Evolutionary conservation across 371 early-diverging fungal species (phyloP).

Genomic region (Neoconidiobolus thromboides): DNA sequence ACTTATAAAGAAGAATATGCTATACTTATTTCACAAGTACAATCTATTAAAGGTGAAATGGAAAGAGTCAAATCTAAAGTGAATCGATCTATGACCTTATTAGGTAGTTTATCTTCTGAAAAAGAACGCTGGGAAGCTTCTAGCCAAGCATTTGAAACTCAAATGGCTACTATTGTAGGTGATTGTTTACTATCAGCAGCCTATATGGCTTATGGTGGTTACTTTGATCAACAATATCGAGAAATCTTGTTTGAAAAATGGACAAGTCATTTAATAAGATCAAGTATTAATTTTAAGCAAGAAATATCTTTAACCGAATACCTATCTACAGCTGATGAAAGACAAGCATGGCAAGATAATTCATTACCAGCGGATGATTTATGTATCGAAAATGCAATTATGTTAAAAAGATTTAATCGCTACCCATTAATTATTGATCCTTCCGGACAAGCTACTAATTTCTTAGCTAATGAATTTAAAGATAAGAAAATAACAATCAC

Average conservation of each 20-base stretch:
- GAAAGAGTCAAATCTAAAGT: conserved; percentile 84
- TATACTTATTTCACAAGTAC: conserved; percentile 78
- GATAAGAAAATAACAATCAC: conserved; percentile 81
- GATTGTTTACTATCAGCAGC: conserved; percentile 88
- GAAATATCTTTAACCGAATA: conserved; percentile 82
- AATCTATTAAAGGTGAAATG: conserved; percentile 87
- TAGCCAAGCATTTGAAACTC: conserved; percentile 78
- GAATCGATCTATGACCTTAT: conserved; percentile 70
- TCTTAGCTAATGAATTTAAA: conserved; percentile 71
- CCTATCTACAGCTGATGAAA: conserved; percentile 82
- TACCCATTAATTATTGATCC: conserved; percentile 97
- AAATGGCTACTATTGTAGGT: conserved; percentile 97
- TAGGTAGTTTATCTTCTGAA: conserved; percentile 85
- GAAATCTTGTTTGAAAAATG: conserved; percentile 57
- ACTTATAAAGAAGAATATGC: conserved; percentile 94
- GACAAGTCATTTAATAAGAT: conserved; percentile 49
- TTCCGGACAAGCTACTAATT: conserved; percentile 79
- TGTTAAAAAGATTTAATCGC: conserved; percentile 83
- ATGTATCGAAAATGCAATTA: conserved; percentile 93
- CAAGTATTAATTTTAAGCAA: conserved; percentile 58
- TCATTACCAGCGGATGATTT: conserved; percentile 79
- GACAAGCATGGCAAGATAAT: conserved; percentile 75
- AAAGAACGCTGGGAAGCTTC: conserved; percentile 83
- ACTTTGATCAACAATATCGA: conserved; percentile 92
- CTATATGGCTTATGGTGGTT: conserved; percentile 90